These are phyloP conservation scores for Penicillium sp. DNA, from an alignment of 2,329 filamentous ascomycete species.

Conservation along the genomic window DNA sequence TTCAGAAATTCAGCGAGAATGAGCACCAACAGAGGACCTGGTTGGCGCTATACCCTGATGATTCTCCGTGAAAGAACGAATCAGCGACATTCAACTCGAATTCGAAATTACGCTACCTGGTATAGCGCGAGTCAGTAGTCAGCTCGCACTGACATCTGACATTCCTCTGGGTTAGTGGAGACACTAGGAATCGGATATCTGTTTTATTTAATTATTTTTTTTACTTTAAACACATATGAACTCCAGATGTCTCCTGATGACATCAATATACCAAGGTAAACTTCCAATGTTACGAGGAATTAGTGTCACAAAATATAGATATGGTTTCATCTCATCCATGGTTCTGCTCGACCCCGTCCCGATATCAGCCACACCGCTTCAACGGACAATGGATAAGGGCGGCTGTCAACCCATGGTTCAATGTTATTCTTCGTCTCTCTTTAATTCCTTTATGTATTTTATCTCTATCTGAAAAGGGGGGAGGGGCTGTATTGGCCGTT, in stretches of 20 bases:
- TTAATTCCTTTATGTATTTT: neutral
- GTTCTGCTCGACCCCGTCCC: neutral
- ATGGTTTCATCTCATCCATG: conserved; percentile 11
- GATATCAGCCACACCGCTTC: conserved; percentile 28
- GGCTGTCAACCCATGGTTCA: conserved; percentile 19
- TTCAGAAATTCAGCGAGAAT: conserved; percentile 4
- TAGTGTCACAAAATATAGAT: neutral
- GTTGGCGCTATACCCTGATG: conserved; percentile 11
- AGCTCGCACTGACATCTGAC: conserved; percentile 32
- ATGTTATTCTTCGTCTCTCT: conserved; percentile 14
- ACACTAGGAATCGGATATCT: neutral
- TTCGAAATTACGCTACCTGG: conserved; percentile 16
- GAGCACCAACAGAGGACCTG: conserved; percentile 6
- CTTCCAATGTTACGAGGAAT: neutral
- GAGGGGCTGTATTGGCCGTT: neutral
- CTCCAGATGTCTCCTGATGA: neutral
- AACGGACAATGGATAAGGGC: neutral
- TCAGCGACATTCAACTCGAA: conserved; percentile 4
- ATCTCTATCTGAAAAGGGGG: neutral
- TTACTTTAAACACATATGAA: neutral
- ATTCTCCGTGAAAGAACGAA: conserved; percentile 13
- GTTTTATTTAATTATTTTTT: neutral
- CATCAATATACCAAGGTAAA: neutral
- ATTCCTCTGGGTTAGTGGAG: conserved; percentile 13
- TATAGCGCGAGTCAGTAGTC: conserved; percentile 13